Percentiles rank a stretch among this genome's conserved stretches.
Conservation (phyloP, 805 yeast genomes). For the Yarrowia keelungensis region DNA sequence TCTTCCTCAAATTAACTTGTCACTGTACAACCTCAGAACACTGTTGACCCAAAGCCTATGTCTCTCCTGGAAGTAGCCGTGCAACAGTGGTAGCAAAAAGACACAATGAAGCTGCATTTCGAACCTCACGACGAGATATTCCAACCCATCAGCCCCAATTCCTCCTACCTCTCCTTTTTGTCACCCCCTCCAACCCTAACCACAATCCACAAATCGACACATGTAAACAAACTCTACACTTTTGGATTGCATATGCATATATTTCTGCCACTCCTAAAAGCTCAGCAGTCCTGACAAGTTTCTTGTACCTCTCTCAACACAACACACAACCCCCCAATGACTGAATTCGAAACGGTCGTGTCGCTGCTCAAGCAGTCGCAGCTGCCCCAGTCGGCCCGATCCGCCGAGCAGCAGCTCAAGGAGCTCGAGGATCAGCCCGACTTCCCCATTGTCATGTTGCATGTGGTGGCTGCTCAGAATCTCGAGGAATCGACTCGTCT, state of each 20-base stretch:
- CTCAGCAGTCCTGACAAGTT: neutral
- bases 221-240: constrained; percentile 28
- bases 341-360: constrained; percentile 35
- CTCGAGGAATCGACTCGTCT: constrained; percentile 66
- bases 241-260: constrained; percentile 5
- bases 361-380: constrained; percentile 34
- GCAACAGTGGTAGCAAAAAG: neutral
- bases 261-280: neutral
- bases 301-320: neutral
- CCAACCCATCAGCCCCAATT: too few relatives aligned
- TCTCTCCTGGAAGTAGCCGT: neutral
- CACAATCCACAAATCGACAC: constrained; percentile 35
- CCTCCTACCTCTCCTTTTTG: too few relatives aligned
- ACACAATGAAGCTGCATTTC: too few relatives aligned
- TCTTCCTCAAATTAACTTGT: too few relatives aligned
- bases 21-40: too few relatives aligned
- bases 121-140: too few relatives aligned
- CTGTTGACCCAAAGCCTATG: neutral
- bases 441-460: constrained; percentile 76
- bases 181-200: constrained; percentile 11
- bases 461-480: constrained; percentile 71
- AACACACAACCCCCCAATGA: constrained; percentile 15
- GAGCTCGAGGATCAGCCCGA: constrained; percentile 71
- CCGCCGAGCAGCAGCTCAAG: constrained; percentile 65
- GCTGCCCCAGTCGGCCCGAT: constrained; percentile 27